Base-by-base conservation (phyloP, 495 filamentous ascomycete species). In the Neurospora sp. region DNA sequence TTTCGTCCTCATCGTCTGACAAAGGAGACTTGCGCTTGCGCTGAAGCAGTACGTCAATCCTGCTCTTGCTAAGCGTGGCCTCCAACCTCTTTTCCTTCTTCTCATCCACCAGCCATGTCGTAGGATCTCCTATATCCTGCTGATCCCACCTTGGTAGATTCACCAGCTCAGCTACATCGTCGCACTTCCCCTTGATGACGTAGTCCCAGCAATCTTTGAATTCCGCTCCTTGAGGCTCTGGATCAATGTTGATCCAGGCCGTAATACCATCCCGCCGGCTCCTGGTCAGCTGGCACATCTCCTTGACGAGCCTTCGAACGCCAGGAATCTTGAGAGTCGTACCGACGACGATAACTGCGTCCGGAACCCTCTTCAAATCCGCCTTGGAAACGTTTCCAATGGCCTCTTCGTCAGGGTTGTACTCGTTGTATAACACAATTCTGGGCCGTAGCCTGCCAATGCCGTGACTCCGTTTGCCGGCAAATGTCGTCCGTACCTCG, bases 351-450 rank as follows among this genome's bases (percentile, higher is more conserved):
- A 99, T 89, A 35, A 99, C 84, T 8, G 94, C 94, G 77, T 98
- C 96, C 0, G 96, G 96, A 42, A 94, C 87, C 39, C 90, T 89
- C 70, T 92, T 90, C 31, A 98, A 83, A 80, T 99, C 96, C 3
- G 93, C 89, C 69, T 87, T 89, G 74, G 94, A 92, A 14, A 97
- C 93, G 9, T 93, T 90, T 16, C 96, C 94, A 79, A 99, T 99
- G 23, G 96, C 94, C 74, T 97, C 95, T 69, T 94, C 93, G 74
- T 99, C 96, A 1, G 96, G 95, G 78, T 97, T 97, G 80, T 93
- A 91, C 81, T 99, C 96, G 81, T 99, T 97, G 84, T 99, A 99
- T 35, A 99, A 86, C 2, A 98, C 94, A 82, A 99, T 97, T 31
- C 96, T 90, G 20, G 96, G 96, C 35, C 96, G 90, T 73, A 99